Conservation (phyloP, 495 filamentous ascomycete species). For the Aspergillus panamensis region DNA sequence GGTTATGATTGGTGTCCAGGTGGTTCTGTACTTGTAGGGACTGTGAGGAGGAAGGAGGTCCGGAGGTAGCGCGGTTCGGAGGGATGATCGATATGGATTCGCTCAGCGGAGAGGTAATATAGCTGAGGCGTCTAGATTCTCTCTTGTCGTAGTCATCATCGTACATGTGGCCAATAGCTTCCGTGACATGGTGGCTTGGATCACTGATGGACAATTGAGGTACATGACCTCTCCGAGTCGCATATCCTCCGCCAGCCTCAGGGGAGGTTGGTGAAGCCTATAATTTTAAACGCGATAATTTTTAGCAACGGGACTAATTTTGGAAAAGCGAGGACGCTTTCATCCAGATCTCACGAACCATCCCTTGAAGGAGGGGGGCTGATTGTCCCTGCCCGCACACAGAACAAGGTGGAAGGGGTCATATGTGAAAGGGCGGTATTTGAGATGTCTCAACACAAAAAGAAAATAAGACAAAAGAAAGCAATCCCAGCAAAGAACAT, state of each 20-base stretch:
- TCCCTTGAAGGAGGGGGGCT: conserved; percentile 3
- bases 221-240: conserved; percentile 58
- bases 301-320: conserved; percentile 5
- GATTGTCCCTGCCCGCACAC: not conserved
- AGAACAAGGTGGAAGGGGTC: not conserved
- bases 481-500: conserved; percentile 20
- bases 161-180: conserved; percentile 96
- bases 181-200: conserved; percentile 92
- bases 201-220: conserved; percentile 71
- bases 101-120: conserved; percentile 53
- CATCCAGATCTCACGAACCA: not conserved
- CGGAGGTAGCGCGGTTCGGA: conserved; percentile 43
- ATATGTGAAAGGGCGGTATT: not conserved
- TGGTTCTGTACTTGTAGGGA: conserved; percentile 29
- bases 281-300: conserved; percentile 4
- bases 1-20: conserved; percentile 27
- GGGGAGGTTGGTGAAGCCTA: conserved; percentile 53
- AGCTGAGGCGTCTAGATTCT: conserved; percentile 61
- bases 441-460: not conserved
- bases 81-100: conserved; percentile 45
- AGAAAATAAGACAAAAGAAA: not conserved
- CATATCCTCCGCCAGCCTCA: conserved; percentile 52
- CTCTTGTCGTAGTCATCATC: conserved; percentile 71
- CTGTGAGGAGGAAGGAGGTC: conserved; percentile 41
- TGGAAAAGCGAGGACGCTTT: not conserved